A percentile compares a stretch with the other conserved stretches of the same genome.
Evolutionary conservation across 768 basidiomycete genomes (phyloP).

Genomic region (Rhizopogon vulgaris): DNA sequence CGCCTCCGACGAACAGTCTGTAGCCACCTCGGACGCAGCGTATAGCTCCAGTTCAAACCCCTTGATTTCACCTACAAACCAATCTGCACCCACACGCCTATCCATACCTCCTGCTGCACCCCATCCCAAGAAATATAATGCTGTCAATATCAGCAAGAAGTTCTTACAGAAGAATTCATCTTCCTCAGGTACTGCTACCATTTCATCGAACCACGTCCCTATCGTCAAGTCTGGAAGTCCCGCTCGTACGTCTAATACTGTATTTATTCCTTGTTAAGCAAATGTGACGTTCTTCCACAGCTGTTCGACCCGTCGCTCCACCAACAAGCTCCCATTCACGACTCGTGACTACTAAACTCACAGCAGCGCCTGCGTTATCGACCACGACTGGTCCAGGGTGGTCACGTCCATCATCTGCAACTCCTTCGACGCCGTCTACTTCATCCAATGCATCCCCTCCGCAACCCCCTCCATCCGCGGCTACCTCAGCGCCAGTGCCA

Average conservation of each 20-base stretch:
- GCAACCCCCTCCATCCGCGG: constrained; percentile 35
- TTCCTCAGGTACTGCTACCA: constrained; percentile 41
- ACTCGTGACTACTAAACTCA: constrained; percentile 84
- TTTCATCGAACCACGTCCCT: constrained; percentile 33
- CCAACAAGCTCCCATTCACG: constrained; percentile 61
- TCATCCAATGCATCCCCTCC: constrained; percentile 41
- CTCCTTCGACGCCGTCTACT: constrained; percentile 49
- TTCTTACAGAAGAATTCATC: constrained; percentile 87
- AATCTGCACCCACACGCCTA: constrained; percentile 6
- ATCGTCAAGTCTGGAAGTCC: constrained; percentile 46
- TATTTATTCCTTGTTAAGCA: neutral
- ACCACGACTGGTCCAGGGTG: constrained; percentile 60
- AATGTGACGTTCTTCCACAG: neutral
- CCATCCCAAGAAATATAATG: constrained; percentile 80
- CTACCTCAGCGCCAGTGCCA: constrained; percentile 15
- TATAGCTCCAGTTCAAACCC: constrained; percentile 6
- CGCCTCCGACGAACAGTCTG: constrained; percentile 14
- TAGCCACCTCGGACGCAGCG: constrained; percentile 6
- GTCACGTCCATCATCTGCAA: constrained; percentile 73
- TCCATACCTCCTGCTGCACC: constrained; percentile 22
- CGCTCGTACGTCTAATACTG: constrained; percentile 37
- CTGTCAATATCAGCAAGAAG: constrained; percentile 93
- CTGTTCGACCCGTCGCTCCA: constrained; percentile 56
- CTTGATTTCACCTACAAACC: constrained; percentile 13
- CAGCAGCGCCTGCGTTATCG: constrained; percentile 54